Evolutionary conservation across 2,329 filamentous ascomycete species (phyloP).

Genomic region (Leptosphaerulina australis): DNA sequence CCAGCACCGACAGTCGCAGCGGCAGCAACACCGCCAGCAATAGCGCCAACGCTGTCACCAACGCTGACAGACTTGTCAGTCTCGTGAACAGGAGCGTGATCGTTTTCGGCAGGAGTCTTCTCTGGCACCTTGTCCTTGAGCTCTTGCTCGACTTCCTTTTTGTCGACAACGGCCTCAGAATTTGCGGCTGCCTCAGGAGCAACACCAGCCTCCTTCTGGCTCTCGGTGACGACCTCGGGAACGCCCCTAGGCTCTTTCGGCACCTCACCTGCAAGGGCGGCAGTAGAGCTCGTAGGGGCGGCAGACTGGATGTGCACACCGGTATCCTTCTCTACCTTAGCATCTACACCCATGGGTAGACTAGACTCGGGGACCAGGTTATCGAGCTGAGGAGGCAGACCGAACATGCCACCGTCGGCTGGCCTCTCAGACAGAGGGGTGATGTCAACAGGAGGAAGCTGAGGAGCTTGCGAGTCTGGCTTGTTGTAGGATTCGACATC

Average conservation of each 20-base stretch:
- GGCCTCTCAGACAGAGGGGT: constrained; percentile 53
- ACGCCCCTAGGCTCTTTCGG: constrained; percentile 52
- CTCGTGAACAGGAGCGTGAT: constrained; percentile 14
- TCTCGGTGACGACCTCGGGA: constrained; percentile 71
- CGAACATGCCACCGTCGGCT: constrained; percentile 53
- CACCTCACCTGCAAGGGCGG: constrained; percentile 53
- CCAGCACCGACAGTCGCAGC: constrained; percentile 51
- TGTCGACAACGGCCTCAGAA: constrained; percentile 70
- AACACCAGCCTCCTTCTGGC: constrained; percentile 69
- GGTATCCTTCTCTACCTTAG: constrained; percentile 47
- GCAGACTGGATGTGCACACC: constrained; percentile 52
- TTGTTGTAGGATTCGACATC: constrained; percentile 89
- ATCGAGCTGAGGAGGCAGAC: constrained; percentile 58
- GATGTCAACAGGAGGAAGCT: constrained; percentile 53
- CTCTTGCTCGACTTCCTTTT: constrained; percentile 73
- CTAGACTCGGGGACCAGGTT: constrained; percentile 83
- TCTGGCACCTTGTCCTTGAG: constrained; percentile 70
- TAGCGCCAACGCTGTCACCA: constrained; percentile 21
- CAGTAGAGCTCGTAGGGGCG: constrained; percentile 54
- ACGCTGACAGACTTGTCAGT: constrained; percentile 26
- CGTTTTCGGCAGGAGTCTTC: constrained; percentile 56
- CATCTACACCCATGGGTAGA: constrained; percentile 67
- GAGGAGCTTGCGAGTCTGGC: constrained; percentile 62
- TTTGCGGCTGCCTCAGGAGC: constrained; percentile 72
- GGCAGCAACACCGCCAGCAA: constrained; percentile 41